Evolutionary conservation across 1,284 basidiomycete species (phyloP).

Genomic region (Somion occarium): DNA sequence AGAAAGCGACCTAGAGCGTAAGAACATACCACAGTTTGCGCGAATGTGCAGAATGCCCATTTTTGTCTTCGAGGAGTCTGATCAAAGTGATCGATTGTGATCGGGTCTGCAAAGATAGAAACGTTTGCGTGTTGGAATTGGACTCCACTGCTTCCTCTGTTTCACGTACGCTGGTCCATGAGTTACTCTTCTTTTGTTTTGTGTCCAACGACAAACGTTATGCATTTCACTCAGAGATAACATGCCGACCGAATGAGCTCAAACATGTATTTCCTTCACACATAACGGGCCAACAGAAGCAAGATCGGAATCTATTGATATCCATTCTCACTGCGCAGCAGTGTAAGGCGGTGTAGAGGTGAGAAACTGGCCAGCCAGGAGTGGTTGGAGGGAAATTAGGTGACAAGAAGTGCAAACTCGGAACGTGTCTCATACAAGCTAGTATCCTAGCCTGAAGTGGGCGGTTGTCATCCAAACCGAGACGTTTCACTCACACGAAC

Average conservation of each 20-base stretch:
- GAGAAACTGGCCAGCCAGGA: background rate
- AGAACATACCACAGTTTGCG: background rate
- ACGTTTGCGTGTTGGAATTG: background rate
- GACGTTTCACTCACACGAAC: background rate
- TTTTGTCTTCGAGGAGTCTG: background rate
- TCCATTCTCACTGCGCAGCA: background rate
- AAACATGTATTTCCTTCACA: background rate
- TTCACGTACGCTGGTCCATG: no score
- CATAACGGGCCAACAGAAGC: background rate
- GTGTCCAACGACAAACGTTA: background rate
- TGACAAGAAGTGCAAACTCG: background rate
- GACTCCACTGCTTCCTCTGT: background rate
- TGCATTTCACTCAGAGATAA: background rate
- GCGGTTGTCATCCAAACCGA: background rate
- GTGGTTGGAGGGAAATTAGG: background rate
- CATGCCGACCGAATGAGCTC: background rate
- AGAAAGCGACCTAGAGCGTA: background rate
- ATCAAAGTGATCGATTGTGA: background rate
- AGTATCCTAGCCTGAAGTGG: background rate
- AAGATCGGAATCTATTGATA: background rate
- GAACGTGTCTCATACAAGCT: background rate
- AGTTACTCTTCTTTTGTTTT: background rate
- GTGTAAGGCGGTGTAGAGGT: background rate
- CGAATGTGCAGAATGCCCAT: background rate
- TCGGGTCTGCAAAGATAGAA: background rate